phyloP scores from a whole-genome alignment of 2,329 filamentous ascomycete genomes.

The Thelonectria discophora region DNA sequence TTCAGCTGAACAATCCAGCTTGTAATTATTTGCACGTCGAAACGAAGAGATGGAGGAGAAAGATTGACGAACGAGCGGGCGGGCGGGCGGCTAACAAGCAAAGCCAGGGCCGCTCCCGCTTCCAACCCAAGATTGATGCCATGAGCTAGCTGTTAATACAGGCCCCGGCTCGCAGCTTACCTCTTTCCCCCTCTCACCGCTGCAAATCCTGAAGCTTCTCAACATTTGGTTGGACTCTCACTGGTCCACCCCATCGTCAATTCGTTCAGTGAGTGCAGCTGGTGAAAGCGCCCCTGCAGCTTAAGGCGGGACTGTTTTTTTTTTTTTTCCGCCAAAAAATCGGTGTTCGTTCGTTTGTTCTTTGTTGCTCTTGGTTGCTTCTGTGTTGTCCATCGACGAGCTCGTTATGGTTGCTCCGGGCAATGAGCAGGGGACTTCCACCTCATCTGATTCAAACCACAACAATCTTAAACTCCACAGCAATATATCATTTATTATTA shows the following conservation, averaged over 20 bases:
- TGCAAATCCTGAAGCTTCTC: background rate
- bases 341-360: background rate
- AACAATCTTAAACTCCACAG: constrained; percentile 2
- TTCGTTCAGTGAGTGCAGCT: background rate
- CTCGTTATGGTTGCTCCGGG: constrained; percentile 18
- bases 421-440: constrained; percentile 19
- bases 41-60: background rate
- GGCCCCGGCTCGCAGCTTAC: too few species aligned
- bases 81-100: background rate
- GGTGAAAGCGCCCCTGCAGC: background rate
- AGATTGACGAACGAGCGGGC: background rate
- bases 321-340: background rate
- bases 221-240: constrained; percentile 18
- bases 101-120: background rate
- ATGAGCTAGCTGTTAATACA: too few species aligned
- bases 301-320: background rate
- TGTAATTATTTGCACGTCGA: too few species aligned
- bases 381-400: background rate
- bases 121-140: too few species aligned
- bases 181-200: background rate
- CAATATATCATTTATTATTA: background rate
- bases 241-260: constrained; percentile 21
- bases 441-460: constrained; percentile 9
- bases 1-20: too few species aligned
- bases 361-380: constrained; percentile 13